Evolutionary conservation across 306 rosid species (phyloP), one percentile per base, ranked within the genome.

Genomic region (Trichosanthes cucumerina): DNA sequence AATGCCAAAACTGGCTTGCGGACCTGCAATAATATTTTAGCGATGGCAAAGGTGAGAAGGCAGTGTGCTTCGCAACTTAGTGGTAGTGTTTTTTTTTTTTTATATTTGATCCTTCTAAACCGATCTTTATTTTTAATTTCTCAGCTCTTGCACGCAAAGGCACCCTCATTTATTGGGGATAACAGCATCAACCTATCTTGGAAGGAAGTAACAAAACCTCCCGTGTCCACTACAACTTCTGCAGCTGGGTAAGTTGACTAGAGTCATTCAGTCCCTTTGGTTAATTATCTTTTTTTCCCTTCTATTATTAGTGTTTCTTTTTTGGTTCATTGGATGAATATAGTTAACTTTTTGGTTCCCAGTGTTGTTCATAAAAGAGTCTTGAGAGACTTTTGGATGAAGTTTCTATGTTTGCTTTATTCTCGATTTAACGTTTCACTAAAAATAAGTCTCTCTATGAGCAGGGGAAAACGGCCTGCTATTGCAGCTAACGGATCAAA

Each of bases 1-100:
- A 92, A 95, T 81, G 89, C 97, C 34, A 95, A 96, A 75, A 92
- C 90, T 63, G 99, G 99, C 80, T 83, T 95, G 89, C 92, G 96
- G 71, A 91, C 97, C 70, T 95, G 97, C 89, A 92, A 92, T 78
- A 95, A 92, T 85, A 90, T 95, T 86, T 82, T 91, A 86, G 87
- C 93, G 43, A 90, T 95, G 99, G 87, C 96, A 28, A 95, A 92
- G 91, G 99, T 92, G 79, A 38, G 19, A 78, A 79, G 28, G 54
- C 36, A 64, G 8, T n/a, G 36, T 12, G 57, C 18, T 43, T 26
- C 26, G 78, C 46, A 4, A 60, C 44, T 12, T 46, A 4, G 19
- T 47, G 16, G 23, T 59, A 43, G 34, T 39, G 4, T 2, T 12
- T 69, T 49, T 16, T 39, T 3, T 2, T 12, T 69, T 49, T 16